A percentile compares a stretch with the other conserved stretches of the same genome.
Conservation (phyloP, 163 green algal species). For the Chloromonas sp. region DNA sequence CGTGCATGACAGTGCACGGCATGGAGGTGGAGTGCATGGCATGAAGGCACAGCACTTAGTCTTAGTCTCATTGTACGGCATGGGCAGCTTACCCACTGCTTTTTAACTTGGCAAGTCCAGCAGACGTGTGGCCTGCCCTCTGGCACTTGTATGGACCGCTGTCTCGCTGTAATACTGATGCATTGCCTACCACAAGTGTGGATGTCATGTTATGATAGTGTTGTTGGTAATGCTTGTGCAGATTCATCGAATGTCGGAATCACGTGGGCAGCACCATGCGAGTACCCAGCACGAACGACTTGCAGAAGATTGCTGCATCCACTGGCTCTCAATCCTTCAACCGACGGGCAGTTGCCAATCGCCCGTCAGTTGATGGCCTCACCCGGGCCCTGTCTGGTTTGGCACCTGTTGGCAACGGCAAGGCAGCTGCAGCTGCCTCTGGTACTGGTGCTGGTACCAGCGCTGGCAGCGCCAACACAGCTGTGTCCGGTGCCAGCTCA, state of each 20-base stretch:
- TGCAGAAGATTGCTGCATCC: too few relatives aligned
- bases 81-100: too few relatives aligned
- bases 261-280: neutral
- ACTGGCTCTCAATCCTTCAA: too few relatives aligned
- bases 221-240: neutral
- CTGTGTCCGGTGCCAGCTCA: neutral
- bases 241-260: neutral
- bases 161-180: too few relatives aligned
- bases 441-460: neutral
- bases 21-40: neutral
- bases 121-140: neutral
- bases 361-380: too few relatives aligned
- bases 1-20: neutral
- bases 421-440: neutral
- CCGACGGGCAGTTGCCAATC: too few relatives aligned
- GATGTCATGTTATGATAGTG: too few relatives aligned
- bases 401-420: neutral
- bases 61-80: too few relatives aligned
- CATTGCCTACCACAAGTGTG: too few relatives aligned
- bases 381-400: too few relatives aligned
- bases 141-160: neutral
- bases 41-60: too few relatives aligned
- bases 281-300: neutral
- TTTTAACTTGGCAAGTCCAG: too few relatives aligned
- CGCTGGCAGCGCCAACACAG: neutral